These are phyloP conservation scores for Flagelloscypha sp. DNA, from an alignment of 768 basidiomycete genomes.

Conservation along the genomic window DNA sequence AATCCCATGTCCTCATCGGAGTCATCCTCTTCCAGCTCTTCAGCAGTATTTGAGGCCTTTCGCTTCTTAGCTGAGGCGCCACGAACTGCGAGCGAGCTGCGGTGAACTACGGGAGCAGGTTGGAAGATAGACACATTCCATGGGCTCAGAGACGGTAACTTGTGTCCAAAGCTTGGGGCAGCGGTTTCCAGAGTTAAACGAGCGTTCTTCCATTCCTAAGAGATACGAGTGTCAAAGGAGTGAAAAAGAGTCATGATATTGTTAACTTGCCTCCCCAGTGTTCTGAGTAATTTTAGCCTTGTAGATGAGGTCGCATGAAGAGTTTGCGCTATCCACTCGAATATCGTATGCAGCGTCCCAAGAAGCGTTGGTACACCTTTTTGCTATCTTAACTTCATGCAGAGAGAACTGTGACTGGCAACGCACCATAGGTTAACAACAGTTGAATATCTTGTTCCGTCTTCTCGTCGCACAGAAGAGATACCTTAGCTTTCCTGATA, in stretches of 20 bases:
- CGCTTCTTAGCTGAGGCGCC: no score
- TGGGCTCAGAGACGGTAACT: constrained; percentile 22
- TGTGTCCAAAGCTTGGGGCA: constrained; percentile 27
- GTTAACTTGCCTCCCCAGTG: constrained; percentile 33
- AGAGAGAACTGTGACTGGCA: no score
- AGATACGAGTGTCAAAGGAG: not conserved
- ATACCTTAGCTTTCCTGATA: no score
- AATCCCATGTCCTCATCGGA: constrained; percentile 4
- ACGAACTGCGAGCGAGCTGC: no score
- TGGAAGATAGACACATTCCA: constrained; percentile 21
- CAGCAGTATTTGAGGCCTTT: no score
- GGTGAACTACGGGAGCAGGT: constrained; percentile 1
- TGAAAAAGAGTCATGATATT: no score
- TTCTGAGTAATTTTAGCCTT: constrained; percentile 30
- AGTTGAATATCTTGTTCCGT: no score
- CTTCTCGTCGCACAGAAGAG: no score
- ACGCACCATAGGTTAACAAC: no score
- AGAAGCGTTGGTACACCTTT: no score
- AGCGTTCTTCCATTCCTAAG: constrained; percentile 30
- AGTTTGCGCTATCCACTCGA: constrained; percentile 27
- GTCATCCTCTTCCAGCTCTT: not conserved
- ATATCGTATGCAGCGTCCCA: constrained; percentile 33
- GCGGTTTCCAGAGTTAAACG: constrained; percentile 31
- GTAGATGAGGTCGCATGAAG: constrained; percentile 26
- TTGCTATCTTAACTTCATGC: no score